These are phyloP conservation scores for Phytophthora fragariaefolia DNA, from an alignment of 352 stramenopile genomes.

Conservation along the genomic window DNA sequence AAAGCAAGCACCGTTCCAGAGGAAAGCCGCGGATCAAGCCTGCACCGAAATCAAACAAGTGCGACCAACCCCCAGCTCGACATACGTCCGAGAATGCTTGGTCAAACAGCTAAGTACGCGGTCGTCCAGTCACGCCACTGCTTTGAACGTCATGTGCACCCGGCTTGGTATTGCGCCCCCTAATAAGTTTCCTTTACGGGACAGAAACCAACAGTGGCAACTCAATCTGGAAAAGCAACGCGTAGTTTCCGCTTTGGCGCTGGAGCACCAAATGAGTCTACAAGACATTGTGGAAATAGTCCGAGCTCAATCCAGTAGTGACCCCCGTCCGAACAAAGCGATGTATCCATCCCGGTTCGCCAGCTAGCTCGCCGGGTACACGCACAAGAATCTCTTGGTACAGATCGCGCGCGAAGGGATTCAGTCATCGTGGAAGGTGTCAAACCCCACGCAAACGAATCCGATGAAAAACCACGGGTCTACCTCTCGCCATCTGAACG, in stretches of 20 bases:
- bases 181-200: background rate
- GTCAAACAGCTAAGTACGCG: background rate
- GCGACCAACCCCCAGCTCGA: too few relatives aligned
- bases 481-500: background rate
- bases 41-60: too few relatives aligned
- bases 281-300: background rate
- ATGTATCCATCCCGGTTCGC: background rate
- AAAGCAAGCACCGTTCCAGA: too few relatives aligned
- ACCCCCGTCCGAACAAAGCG: background rate
- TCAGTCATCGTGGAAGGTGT: background rate
- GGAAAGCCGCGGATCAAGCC: too few relatives aligned
- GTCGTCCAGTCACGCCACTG: too few relatives aligned
- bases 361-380: background rate
- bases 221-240: background rate
- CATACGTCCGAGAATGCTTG: background rate
- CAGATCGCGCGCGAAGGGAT: background rate
- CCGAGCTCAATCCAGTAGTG: background rate
- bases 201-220: background rate
- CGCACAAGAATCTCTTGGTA: background rate
- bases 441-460: background rate
- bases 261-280: background rate
- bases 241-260: background rate
- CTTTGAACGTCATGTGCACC: background rate
- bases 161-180: background rate
- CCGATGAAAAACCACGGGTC: background rate